These are phyloP conservation scores for Termitomyces eurrhizus DNA, from an alignment of 768 basidiomycete genomes.

Conservation along the genomic window DNA sequence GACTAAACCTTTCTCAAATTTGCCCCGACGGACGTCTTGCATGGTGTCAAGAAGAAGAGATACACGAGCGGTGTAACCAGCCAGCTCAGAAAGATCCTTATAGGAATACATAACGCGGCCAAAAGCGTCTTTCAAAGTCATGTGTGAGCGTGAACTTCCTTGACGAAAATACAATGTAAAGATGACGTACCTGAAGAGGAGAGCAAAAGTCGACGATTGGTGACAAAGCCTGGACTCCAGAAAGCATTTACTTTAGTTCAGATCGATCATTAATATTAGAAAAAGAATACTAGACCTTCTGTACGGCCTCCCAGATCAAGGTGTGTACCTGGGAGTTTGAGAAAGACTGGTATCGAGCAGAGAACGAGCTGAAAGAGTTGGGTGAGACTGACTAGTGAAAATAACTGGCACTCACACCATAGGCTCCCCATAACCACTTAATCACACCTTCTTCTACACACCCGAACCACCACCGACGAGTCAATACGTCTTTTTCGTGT, in stretches of 20 bases:
- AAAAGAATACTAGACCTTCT: constrained; percentile 53
- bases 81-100: constrained; percentile 93
- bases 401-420: constrained; percentile 49
- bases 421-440: constrained; percentile 96
- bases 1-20: constrained; percentile 86
- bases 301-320: constrained; percentile 84
- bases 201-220: constrained; percentile 85
- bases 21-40: constrained; percentile 77
- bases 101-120: constrained; percentile 97
- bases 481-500: constrained; percentile 80
- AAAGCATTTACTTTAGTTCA: neutral
- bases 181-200: constrained; percentile 67
- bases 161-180: neutral
- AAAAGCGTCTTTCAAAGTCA: constrained; percentile 65
- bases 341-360: constrained; percentile 93
- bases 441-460: constrained; percentile 94
- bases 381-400: neutral
- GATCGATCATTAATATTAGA: too few relatives aligned
- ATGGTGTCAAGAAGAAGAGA: constrained; percentile 87
- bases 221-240: constrained; percentile 73
- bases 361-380: constrained; percentile 55
- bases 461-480: constrained; percentile 83
- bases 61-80: constrained; percentile 93
- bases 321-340: constrained; percentile 70
- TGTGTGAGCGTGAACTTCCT: neutral